A percentile compares a stretch with the other conserved stretches of the same genome.
These are phyloP conservation scores for Gossypium schwendimanii DNA, from an alignment of 441 rosid genomes.

Conservation along the genomic window DNA sequence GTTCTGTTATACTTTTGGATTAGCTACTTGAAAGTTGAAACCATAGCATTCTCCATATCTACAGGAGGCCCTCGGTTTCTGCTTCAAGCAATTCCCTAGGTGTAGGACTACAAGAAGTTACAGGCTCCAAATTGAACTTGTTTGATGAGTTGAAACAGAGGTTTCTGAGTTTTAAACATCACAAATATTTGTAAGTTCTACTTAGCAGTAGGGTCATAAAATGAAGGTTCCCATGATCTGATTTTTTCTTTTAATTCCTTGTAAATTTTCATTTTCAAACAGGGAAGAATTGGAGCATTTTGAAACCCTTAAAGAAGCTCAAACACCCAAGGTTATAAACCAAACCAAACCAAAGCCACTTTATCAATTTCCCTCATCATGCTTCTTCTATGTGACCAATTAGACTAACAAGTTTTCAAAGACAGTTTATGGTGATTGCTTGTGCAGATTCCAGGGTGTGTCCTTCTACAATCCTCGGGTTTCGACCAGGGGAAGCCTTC, in stretches of 20 bases:
- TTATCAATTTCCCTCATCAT: background rate
- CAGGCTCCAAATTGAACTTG: conserved; percentile 14
- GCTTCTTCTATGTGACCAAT: background rate
- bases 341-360: background rate
- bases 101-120: conserved; percentile 3
- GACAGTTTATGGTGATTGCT: conserved; percentile 59
- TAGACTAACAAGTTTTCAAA: conserved; percentile 22
- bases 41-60: background rate
- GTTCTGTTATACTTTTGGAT: background rate
- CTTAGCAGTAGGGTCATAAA: background rate
- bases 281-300: conserved; percentile 49
- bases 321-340: conserved; percentile 53
- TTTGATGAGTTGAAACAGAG: conserved; percentile 46
- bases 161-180: conserved; percentile 46
- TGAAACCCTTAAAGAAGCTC: conserved; percentile 50
- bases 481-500: conserved; percentile 66
- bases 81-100: conserved; percentile 6
- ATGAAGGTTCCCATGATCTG: background rate
- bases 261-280: conserved; percentile 7
- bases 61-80: conserved; percentile 10
- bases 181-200: conserved; percentile 41
- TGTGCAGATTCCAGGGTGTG: conserved; percentile 70
- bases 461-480: conserved; percentile 52
- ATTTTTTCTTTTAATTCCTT: background rate
- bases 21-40: background rate